phyloP scores from a whole-genome alignment of 1,284 basidiomycete genomes.

The Xerocomus nothofagi region DNA sequence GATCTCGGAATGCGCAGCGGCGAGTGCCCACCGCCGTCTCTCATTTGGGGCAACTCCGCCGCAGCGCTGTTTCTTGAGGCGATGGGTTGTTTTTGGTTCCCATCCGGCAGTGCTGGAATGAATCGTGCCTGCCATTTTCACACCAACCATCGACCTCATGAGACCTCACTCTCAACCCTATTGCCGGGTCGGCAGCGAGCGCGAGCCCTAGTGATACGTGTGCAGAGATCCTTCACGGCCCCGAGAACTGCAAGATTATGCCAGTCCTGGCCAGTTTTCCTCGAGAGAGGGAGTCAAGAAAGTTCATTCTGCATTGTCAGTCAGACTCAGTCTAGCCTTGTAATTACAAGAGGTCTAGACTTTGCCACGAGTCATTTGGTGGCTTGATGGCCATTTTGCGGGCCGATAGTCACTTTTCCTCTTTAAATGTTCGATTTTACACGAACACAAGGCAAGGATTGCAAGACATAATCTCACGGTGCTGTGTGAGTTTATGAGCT shows the following conservation, averaged over 20 bases:
- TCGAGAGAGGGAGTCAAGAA: neutral
- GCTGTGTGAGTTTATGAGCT: conserved; percentile 7
- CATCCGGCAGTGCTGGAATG: conserved; percentile 13
- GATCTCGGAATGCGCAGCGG: conserved; percentile 24
- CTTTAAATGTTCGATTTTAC: neutral
- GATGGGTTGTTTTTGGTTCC: conserved; percentile 9
- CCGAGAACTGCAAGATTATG: conserved; percentile 14
- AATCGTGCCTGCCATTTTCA: conserved; percentile 14
- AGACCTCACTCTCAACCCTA: conserved; percentile 3
- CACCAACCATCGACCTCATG: conserved; percentile 5
- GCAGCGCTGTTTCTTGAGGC: conserved; percentile 11
- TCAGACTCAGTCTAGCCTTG: neutral
- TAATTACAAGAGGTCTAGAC: conserved; percentile 8
- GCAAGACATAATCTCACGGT: conserved; percentile 13
- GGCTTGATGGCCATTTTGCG: conserved; percentile 28
- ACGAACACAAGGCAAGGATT: neutral
- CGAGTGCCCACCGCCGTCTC: conserved; percentile 7
- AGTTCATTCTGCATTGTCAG: neutral
- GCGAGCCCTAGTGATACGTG: neutral
- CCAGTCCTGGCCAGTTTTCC: neutral
- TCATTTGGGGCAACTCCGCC: conserved; percentile 19
- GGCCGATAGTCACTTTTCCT: neutral
- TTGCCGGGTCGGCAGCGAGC: conserved; percentile 16
- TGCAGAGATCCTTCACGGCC: conserved; percentile 13
- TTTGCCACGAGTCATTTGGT: conserved; percentile 27